phyloP scores from a whole-genome alignment of 2,329 filamentous ascomycete genomes.

The Botrytis galanthina region DNA sequence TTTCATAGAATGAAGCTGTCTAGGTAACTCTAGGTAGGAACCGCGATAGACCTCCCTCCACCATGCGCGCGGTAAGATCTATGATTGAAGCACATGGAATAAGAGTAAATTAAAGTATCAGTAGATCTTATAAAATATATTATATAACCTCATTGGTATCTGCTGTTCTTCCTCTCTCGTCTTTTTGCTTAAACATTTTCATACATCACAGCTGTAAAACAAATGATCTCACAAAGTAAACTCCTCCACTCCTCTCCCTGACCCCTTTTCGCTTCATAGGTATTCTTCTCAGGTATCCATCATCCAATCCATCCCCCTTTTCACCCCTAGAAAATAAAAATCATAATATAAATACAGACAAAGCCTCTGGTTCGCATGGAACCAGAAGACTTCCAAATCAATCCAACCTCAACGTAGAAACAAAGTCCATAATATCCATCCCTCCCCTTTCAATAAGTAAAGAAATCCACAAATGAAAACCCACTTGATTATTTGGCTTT shows the following conservation, averaged over 20 bases:
- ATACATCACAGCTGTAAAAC: not conserved
- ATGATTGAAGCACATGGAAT: not conserved
- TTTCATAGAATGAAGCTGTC: not conserved
- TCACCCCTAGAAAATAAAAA: not conserved
- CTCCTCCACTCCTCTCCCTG: not conserved
- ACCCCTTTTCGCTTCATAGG: not conserved
- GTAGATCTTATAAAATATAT: not conserved
- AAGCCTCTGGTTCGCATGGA: not conserved
- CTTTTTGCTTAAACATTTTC: not conserved
- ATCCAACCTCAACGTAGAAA: not conserved
- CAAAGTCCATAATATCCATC: not conserved
- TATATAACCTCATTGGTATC: not conserved
- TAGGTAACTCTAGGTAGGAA: not conserved
- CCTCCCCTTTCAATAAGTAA: not conserved
- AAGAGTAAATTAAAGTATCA: not conserved
- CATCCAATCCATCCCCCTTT: not conserved
- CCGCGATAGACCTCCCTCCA: not conserved
- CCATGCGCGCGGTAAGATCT: not conserved
- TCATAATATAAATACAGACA: conserved; percentile 14
- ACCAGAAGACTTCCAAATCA: not conserved
- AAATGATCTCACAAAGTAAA: not conserved
- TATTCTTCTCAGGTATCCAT: conserved; percentile 4
- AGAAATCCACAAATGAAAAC: conserved; percentile 1
- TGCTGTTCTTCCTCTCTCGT: not conserved
- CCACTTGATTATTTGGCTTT: not conserved